Percentiles rank a stretch among this genome's conserved stretches.
Evolutionary conservation across 805 yeast species (phyloP).

Genomic region (Lachancea sp.): DNA sequence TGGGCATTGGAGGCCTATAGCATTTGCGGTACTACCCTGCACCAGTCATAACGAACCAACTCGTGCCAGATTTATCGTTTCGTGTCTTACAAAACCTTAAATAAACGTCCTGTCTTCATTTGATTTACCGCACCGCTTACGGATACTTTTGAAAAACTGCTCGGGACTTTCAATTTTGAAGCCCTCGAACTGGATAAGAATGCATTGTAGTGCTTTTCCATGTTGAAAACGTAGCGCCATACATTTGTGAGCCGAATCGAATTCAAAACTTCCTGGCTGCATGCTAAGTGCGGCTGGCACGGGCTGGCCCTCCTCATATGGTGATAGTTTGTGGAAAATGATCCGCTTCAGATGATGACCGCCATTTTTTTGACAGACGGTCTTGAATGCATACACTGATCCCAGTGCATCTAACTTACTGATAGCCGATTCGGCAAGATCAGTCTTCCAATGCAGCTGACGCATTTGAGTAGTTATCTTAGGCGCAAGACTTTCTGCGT

Average conservation of each 20-base stretch:
- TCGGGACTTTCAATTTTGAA: slow-evolving; percentile 40
- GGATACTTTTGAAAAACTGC: slow-evolving; percentile 39
- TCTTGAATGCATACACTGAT: slow-evolving; percentile 42
- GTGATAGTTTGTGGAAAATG: slow-evolving; percentile 38
- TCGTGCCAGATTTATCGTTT: background rate
- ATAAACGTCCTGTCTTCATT: background rate
- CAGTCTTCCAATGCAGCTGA: slow-evolving; percentile 43
- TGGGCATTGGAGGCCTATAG: no score
- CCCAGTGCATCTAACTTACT: slow-evolving; percentile 51
- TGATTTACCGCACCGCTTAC: slow-evolving; percentile 37
- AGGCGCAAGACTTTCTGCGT: slow-evolving; percentile 41
- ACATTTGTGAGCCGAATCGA: slow-evolving; percentile 14
- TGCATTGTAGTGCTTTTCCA: slow-evolving; percentile 34
- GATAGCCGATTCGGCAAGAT: slow-evolving; percentile 35
- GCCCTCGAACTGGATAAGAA: slow-evolving; percentile 48
- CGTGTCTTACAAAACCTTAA: background rate
- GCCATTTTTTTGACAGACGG: slow-evolving; percentile 31
- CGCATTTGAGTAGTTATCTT: slow-evolving; percentile 42
- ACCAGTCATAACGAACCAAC: no score
- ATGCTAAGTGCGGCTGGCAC: slow-evolving; percentile 8
- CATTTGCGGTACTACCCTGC: no score
- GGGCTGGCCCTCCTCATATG: background rate
- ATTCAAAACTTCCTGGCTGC: slow-evolving; percentile 29
- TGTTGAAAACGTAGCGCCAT: slow-evolving; percentile 41
- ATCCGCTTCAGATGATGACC: slow-evolving; percentile 39